phyloP scores from a whole-genome alignment of 306 rosid species.

The Cucumis cinereus region DNA sequence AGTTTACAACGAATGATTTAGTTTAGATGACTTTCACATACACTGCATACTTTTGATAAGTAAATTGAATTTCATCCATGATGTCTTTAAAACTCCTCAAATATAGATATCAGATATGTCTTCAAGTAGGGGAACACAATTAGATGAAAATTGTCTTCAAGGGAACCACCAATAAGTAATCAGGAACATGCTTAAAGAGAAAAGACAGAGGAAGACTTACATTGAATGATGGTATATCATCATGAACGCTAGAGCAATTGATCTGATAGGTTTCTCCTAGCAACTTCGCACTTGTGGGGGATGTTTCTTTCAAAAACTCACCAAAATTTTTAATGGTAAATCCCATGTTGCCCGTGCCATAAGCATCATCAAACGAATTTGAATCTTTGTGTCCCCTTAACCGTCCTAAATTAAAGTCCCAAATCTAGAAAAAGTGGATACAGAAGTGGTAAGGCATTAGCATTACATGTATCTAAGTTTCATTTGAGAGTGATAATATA shows the following conservation, averaged over 20 bases:
- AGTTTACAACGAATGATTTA: background rate
- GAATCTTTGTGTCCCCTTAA: slow-evolving; percentile 31
- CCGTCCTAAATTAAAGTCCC: slow-evolving; percentile 52
- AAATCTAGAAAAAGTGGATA: slow-evolving; percentile 31
- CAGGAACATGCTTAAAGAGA: background rate
- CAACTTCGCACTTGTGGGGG: slow-evolving; percentile 22
- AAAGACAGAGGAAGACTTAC: slow-evolving; percentile 22
- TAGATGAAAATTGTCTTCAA: background rate
- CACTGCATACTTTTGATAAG: background rate
- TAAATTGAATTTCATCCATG: background rate
- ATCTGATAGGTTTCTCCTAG: slow-evolving; percentile 28
- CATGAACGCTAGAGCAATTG: slow-evolving; percentile 19
- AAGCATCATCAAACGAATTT: slow-evolving; percentile 21
- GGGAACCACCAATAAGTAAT: background rate
- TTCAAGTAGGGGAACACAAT: background rate
- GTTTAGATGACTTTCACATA: background rate
- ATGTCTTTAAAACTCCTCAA: background rate
- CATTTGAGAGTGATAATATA: background rate
- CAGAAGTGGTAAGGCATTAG: background rate
- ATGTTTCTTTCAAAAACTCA: slow-evolving; percentile 30
- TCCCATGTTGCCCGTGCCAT: slow-evolving; percentile 24
- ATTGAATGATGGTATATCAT: slow-evolving; percentile 22
- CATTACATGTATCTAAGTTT: background rate
- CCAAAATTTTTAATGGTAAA: slow-evolving; percentile 31
- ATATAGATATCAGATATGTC: background rate